phyloP scores from a whole-genome alignment of 805 yeast species.

The Yarrowia sp. region DNA sequence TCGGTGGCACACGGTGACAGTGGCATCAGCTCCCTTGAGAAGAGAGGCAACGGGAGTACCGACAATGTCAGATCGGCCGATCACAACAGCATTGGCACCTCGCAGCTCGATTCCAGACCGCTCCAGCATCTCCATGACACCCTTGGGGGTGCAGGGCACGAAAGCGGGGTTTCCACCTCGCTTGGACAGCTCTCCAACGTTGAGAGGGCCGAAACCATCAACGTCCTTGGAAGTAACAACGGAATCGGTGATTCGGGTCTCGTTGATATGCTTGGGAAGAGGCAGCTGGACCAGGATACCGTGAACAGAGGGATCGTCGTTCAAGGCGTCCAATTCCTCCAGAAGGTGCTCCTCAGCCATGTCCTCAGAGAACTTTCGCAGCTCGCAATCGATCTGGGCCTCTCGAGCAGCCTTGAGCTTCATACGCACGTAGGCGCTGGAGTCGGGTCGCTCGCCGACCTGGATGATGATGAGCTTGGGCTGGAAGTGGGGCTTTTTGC shows the following conservation, averaged over 20 bases:
- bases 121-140: slow-evolving; percentile 76
- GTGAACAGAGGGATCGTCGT: slow-evolving; percentile 72
- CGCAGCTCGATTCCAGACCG: slow-evolving; percentile 61
- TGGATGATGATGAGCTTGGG: slow-evolving; percentile 83
- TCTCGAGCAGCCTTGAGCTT: slow-evolving; percentile 86
- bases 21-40: slow-evolving; percentile 70
- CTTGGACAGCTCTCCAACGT: slow-evolving; percentile 87
- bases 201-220: slow-evolving; percentile 88
- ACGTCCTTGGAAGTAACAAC: slow-evolving; percentile 87
- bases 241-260: slow-evolving; percentile 72
- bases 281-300: slow-evolving; percentile 92
- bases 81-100: slow-evolving; percentile 86
- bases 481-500: slow-evolving; percentile 45
- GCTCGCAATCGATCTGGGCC: slow-evolving; percentile 68
- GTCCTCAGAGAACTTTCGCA: slow-evolving; percentile 62
- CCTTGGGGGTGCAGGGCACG: slow-evolving; percentile 94
- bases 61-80: slow-evolving; percentile 94
- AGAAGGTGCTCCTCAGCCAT: slow-evolving; percentile 59
- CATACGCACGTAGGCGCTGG: slow-evolving; percentile 87
- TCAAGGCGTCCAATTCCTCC: slow-evolving; percentile 58
- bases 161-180: slow-evolving; percentile 80
- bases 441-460: slow-evolving; percentile 87
- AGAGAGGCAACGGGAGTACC: slow-evolving; percentile 90
- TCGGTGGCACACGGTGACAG: slow-evolving; percentile 86
- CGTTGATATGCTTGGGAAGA: slow-evolving; percentile 75